Base-by-base conservation (phyloP, 2,329 filamentous ascomycete genomes). In the Aspergillus thermomutatus region DNA sequence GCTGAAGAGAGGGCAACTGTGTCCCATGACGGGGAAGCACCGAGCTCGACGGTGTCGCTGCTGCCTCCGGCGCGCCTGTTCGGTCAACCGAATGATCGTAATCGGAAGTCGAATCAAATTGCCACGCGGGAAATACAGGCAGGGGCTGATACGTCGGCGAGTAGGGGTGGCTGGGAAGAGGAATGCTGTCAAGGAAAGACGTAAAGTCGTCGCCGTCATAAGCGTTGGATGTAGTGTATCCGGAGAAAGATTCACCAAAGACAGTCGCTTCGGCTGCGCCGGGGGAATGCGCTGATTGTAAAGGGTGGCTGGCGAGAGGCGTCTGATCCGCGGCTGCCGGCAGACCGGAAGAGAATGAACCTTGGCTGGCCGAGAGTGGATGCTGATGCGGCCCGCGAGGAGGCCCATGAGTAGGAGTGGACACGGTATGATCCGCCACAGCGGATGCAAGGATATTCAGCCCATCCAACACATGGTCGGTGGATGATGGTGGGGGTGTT, bases 161-260 rank as follows among this genome's bases (percentile, higher is more conserved):
- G 43, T 66, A 72, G 1, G 69, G 67, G 23, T 72, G 68, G 45
- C 65, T 72, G 2, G 70, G 69, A 14, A 72, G 52, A 0, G 69
- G 68, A 10, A 72, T 69, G 50, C 68, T 72, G 31, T 72, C 70
- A 27, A 72, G 54, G 21, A 72, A 72, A 0, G 70, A 72, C 2
- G 70, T 72, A 21, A 72, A 72, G 46, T 72, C 70, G 48, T 70
- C 69, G 0, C 66, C 69, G n/a, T 69, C 66, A 19, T 71, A 69
- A 3, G 62, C 43, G 1, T 55, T 52, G 0, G 65, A 43, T 1
- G 60, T 23, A 9, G 61, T 64, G 57, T 69, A 71, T 6, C 65
- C 67, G 2, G 60, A 49, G 9, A 66, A 64, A 3, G 67, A 56
- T 41, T 66, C 61, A 49, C 50, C 63, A 27, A 66, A 68, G 9